Evolutionary conservation across 2,329 filamentous ascomycete species (phyloP).

Genomic region (Pezicula rhizophila): DNA sequence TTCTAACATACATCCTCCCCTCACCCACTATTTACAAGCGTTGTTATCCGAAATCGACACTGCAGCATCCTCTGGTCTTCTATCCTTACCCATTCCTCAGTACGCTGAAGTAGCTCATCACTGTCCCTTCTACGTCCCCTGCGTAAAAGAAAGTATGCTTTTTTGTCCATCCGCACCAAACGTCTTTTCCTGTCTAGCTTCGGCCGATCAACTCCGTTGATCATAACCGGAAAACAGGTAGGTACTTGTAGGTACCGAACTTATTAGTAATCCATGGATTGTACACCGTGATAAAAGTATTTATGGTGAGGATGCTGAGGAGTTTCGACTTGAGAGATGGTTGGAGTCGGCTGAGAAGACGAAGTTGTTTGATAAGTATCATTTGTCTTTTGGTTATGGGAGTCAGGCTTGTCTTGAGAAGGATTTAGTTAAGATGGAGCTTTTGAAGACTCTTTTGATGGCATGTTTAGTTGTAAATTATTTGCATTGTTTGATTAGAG

Average conservation of each 20-base stretch:
- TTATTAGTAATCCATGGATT: conserved; percentile 68
- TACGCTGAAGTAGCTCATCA: conserved; percentile 36
- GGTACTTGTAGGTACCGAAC: conserved; percentile 50
- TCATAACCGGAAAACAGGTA: background rate
- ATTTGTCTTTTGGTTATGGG: conserved; percentile 65
- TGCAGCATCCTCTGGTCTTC: conserved; percentile 27
- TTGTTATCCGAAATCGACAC: conserved; percentile 41
- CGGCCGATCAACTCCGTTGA: conserved; percentile 15
- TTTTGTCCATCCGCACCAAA: conserved; percentile 45
- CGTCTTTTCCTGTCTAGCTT: conserved; percentile 41
- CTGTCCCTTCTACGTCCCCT: conserved; percentile 43
- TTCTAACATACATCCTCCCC: conserved; percentile 37
- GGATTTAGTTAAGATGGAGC: conserved; percentile 54
- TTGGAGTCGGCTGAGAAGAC: conserved; percentile 42
- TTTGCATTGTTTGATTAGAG: background rate
- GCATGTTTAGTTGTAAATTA: background rate
- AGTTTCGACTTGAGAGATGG: conserved; percentile 62
- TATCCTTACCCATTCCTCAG: conserved; percentile 30
- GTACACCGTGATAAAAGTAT: conserved; percentile 60
- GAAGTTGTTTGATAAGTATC: conserved; percentile 57
- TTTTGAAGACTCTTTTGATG: conserved; percentile 41
- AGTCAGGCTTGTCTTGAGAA: conserved; percentile 62
- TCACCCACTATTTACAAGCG: conserved; percentile 35
- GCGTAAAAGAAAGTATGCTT: conserved; percentile 44
- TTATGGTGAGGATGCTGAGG: conserved; percentile 59